Evolutionary conservation across 805 yeast genomes (phyloP).

Genomic region (Myxozyma geophila): DNA sequence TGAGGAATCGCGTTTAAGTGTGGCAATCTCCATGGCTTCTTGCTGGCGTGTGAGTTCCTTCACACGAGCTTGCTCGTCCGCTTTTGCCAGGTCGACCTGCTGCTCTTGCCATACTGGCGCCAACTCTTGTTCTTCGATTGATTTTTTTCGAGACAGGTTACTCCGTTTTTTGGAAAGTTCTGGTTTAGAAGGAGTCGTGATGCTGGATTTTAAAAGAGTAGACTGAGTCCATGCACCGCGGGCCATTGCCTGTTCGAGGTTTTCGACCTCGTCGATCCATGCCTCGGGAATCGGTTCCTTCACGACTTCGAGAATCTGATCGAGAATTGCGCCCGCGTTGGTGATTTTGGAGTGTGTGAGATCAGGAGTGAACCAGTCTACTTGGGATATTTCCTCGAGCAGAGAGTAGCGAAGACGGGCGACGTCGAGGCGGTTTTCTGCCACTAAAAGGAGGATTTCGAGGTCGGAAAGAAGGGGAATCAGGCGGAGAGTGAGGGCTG

Average conservation of each 20-base stretch:
- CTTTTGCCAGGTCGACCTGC: background rate
- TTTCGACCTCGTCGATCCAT: conserved; percentile 34
- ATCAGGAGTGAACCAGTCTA: conserved; percentile 10
- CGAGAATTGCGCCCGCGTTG: conserved; percentile 22
- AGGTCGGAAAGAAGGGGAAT: conserved; percentile 13
- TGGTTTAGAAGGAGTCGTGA: background rate
- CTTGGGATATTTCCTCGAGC: background rate
- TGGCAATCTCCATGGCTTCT: conserved; percentile 7
- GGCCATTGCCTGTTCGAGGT: conserved; percentile 15
- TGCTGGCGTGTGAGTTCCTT: conserved; percentile 1
- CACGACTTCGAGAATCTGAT: conserved; percentile 28
- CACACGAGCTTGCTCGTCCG: background rate
- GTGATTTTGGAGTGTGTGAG: conserved; percentile 1
- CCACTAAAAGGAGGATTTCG: conserved; percentile 5
- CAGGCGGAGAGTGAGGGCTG: conserved; percentile 12
- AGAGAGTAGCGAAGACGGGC: conserved; percentile 12
- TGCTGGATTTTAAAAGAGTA: background rate
- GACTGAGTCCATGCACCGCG: conserved; percentile 13
- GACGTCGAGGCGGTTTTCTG: conserved; percentile 14
- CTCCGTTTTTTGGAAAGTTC: background rate
- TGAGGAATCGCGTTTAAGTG: background rate
- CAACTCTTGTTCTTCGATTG: background rate
- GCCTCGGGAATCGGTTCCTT: conserved; percentile 31
- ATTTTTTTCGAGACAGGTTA: background rate
- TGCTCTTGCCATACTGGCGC: background rate